These are phyloP conservation scores for Steccherinum ochraceum DNA, from an alignment of 768 basidiomycete genomes.

Conservation along the genomic window DNA sequence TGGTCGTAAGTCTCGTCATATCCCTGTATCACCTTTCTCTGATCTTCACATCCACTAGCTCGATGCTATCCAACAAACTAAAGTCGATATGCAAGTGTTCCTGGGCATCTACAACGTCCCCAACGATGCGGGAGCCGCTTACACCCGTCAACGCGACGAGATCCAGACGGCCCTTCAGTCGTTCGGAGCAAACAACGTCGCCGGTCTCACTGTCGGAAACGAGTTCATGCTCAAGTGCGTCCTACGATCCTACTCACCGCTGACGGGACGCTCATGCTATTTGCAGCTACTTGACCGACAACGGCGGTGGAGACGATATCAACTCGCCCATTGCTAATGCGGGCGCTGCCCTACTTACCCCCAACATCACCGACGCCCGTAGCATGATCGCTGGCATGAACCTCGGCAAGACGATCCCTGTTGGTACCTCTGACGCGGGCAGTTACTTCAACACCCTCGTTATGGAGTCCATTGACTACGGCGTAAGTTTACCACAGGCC, in stretches of 20 bases:
- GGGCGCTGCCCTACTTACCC: slow-evolving; percentile 59
- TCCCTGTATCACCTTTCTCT: not conserved
- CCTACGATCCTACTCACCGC: not conserved
- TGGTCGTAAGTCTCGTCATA: slow-evolving; percentile 46
- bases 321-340: slow-evolving; percentile 52
- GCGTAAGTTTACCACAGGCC: slow-evolving; percentile 35
- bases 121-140: slow-evolving; percentile 66
- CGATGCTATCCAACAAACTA: slow-evolving; percentile 85
- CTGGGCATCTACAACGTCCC: slow-evolving; percentile 63
- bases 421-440: slow-evolving; percentile 85
- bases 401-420: slow-evolving; percentile 52
- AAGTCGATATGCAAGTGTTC: slow-evolving; percentile 79
- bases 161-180: slow-evolving; percentile 64
- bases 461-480: slow-evolving; percentile 59
- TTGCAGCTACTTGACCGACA: slow-evolving; percentile 49
- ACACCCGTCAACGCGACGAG: slow-evolving; percentile 62
- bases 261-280: slow-evolving; percentile 1
- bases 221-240: slow-evolving; percentile 79
- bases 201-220: slow-evolving; percentile 87
- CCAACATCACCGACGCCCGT: slow-evolving; percentile 63
- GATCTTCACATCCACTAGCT: slow-evolving; percentile 34
- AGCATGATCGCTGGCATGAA: slow-evolving; percentile 47
- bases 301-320: slow-evolving; percentile 42
- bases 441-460: slow-evolving; percentile 74
- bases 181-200: slow-evolving; percentile 71